A percentile compares a stretch with the other conserved stretches of the same genome.
phyloP scores from a whole-genome alignment of 495 filamentous ascomycete species.

The Podospora tetraspora region DNA sequence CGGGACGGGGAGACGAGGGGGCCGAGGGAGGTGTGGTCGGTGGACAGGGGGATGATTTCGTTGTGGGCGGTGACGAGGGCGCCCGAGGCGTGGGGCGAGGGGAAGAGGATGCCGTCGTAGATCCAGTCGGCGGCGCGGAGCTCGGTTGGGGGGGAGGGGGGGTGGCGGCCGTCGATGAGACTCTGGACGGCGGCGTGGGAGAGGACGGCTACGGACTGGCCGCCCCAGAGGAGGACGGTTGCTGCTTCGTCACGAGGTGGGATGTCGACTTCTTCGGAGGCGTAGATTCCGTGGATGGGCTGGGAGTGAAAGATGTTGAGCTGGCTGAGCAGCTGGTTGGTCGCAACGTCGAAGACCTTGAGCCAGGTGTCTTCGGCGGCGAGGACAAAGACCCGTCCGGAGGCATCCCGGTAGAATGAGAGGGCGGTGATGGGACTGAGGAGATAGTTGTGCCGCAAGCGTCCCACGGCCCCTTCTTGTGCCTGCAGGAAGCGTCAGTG shows the following conservation, averaged over 20 bases:
- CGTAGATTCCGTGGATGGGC: slow-evolving; percentile 62
- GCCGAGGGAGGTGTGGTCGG: slow-evolving; percentile 24
- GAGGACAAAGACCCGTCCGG: slow-evolving; percentile 47
- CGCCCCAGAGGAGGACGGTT: slow-evolving; percentile 54
- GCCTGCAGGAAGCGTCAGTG: neutral
- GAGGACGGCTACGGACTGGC: slow-evolving; percentile 32
- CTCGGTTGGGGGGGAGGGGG: slow-evolving; percentile 4
- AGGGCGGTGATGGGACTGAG: slow-evolving; percentile 56
- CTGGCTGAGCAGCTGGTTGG: slow-evolving; percentile 32
- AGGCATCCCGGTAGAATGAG: slow-evolving; percentile 36
- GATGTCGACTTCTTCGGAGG: slow-evolving; percentile 21
- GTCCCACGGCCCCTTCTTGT: slow-evolving; percentile 3
- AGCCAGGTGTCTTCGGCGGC: slow-evolving; percentile 71
- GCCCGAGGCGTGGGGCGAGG: slow-evolving; percentile 22
- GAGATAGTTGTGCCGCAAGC: slow-evolving; percentile 32
- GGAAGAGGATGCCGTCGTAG: slow-evolving; percentile 60
- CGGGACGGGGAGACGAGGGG: slow-evolving; percentile 62
- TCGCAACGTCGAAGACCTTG: slow-evolving; percentile 50
- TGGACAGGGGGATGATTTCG: slow-evolving; percentile 46
- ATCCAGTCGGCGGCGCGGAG: slow-evolving; percentile 70
- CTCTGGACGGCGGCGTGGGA: slow-evolving; percentile 20
- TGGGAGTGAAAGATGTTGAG: slow-evolving; percentile 55
- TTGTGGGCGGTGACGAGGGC: slow-evolving; percentile 82
- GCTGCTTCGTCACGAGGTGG: neutral
- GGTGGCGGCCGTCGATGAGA: slow-evolving; percentile 18